Evolutionary conservation across 495 filamentous ascomycete genomes (phyloP), one percentile per base, ranked within the genome.

Genomic region (Bathelium albidoporum): DNA sequence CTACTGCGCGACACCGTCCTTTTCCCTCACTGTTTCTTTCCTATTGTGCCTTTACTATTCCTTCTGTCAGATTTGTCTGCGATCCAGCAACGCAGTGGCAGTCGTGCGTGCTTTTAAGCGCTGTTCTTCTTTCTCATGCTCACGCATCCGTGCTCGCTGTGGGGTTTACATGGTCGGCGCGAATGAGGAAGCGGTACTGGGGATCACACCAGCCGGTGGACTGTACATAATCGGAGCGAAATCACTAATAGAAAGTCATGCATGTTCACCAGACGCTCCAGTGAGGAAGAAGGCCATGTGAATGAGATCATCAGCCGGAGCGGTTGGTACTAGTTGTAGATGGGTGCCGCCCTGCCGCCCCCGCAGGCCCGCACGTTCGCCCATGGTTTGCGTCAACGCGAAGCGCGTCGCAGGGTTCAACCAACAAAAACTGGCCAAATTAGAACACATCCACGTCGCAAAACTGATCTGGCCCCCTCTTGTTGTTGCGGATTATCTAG

Each of bases 241-340:
- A 55, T 12, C 49, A 55, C 49, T 55, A 55, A 55, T 55, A 55
- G 49, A 55, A 55, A 55, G 49, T 16, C 26, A 26, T 55, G 26
- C 49, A 55, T 55, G 22, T 55, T 55, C 11, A 49, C 20, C 20
- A 18, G 44, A 16, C 5, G 20, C 44, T 49, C 14, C 34, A n/a
- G 44, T 5, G 44, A 16, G 20, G 44, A n/a, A 16, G 20, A n/a
- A 18, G 20, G 44, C 20, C 11, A 16, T 5, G 49, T 29, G 12
- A 55, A 20, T 20, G 2, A 55, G 49, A 29, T 55, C 10, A 55
- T 12, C 3, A n/a, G 49, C 20, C 5, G 11, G 20, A 24, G 49
- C 26, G 7, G 9, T 55, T 29, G 11, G 22, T 12, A 5, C n/a
- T 5, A 49, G 24, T 10, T 29, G 34, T 10, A 55, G 24, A 55